Evolutionary conservation across 2,329 filamentous ascomycete species (phyloP), one percentile per base, ranked within the genome.

Genomic region (Exophiala calicioides): DNA sequence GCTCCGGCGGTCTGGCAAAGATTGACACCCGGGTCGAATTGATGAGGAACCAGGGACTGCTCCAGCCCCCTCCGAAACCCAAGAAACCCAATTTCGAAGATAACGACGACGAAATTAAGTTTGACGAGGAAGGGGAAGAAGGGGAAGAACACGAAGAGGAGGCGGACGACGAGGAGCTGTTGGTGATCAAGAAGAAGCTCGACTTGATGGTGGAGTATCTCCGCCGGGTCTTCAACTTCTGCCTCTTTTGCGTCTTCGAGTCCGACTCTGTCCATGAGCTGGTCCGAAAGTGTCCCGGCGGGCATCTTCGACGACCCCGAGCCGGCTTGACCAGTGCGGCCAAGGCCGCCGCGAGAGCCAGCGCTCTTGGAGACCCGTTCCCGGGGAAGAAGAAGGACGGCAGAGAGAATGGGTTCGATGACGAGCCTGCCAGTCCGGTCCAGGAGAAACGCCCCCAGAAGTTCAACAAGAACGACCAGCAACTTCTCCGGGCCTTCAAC

Each of bases 241-340:
- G 93, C 74, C 96, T 98, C 76, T 98, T 97, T 74, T 98, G 93
- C 66, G 94, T 98, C 4, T 97, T 98, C 59, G 93, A 98, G 70
- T 93, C 90, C 63, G 93, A 98, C 67, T 97, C 91, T 0, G 85
- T 97, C 16, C 93, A 98, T 62, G 93, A 98, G 70, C 76, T 98
- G 57, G 90, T 88, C 30, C 84, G 93, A 50, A 97, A 98, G 70
- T 98, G 93, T 60, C 90, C 93, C 19, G 93, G 93, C 31, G 93
- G 93, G n/a, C 93, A 98, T 74, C 81, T 98, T 52, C 88, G 93
- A 53, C 85, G 93, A 37, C 93, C 93, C 29, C 81, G 90, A 47
- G 86, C 86, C 60, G 95, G 89, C 26, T 77, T 97, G 24, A 93
- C 86, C 3, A 85, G 81, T 9, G 78, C 88, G 19, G 88, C 90